Evolutionary conservation across 192 early-diverging fungal species (phyloP), one percentile per base, ranked within the genome.

Genomic region (Linnemannia schmuckeri): DNA sequence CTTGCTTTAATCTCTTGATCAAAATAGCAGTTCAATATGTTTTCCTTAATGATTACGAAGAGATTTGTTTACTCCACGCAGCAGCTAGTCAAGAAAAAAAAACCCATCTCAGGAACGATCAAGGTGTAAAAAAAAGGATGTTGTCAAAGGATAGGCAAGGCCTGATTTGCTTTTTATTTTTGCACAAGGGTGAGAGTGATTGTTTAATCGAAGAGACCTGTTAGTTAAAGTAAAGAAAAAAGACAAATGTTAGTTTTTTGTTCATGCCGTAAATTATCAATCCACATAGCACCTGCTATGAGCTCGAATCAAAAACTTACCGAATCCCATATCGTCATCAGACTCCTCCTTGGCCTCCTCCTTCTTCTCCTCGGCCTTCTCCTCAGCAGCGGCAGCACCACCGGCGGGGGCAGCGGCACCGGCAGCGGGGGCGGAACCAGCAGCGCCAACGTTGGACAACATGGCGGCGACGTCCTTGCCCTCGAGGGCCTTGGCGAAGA

Each of bases 401-500:
- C 61, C 89, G 78, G 75, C 88, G 69, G 88, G 82, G 49, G 87
- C 87, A 70, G 77, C 84, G 49, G 72, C 77, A 81, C 52, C 83
- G 44, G 88, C 88, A 57, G 80, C 91, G 68, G 89, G 89, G 81
- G 86, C 80, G 73, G 90, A 83, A 70, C 89, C 82, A 79, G 89
- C 91, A 71, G 90, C 89, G 80, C 97, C 98, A 80, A 98, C 94
- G 94, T 97, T 98, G 90, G 96, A 93, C 85, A 99, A 93, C 91
- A 98, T 94, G 89, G 95, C 94, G 88, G 89, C 93, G 76, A 99
- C 89, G 91, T 98, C 95, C 93, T 96, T 95, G 82, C 97, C 97
- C 81, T 92, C 97, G 85, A 99, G 95, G 74, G 98, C 98, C 96
- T 99, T 99, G 93, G 98, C 97, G 92, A 98, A 99, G 85, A 99